Percentiles rank a stretch among this genome's conserved stretches.
Conservation (phyloP, 805 yeast species). For the Teunomyces kruisii region DNA sequence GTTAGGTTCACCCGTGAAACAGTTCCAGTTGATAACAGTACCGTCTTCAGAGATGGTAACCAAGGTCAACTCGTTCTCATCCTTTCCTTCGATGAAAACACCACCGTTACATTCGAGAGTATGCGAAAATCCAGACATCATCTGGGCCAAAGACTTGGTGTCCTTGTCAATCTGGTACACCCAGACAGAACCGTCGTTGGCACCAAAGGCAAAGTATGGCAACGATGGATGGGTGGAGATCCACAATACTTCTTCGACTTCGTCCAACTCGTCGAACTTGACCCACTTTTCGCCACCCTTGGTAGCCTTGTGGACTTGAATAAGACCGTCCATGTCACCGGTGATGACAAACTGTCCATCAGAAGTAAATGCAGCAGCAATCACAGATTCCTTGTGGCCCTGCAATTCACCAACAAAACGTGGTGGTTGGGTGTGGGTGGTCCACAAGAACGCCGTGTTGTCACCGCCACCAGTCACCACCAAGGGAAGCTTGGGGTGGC, state of each 20-base stretch:
- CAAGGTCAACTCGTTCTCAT: constrained; percentile 59
- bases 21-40: constrained; percentile 84
- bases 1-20: constrained; percentile 68
- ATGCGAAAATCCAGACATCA: constrained; percentile 81
- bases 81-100: constrained; percentile 56
- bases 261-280: constrained; percentile 67
- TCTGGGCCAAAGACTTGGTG: constrained; percentile 52
- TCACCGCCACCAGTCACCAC: constrained; percentile 97
- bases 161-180: constrained; percentile 69
- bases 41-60: constrained; percentile 86
- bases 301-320: constrained; percentile 67
- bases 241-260: constrained; percentile 90
- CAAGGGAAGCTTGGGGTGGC: constrained; percentile 82
- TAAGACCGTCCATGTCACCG: constrained; percentile 93
- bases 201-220: constrained; percentile 87
- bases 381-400: constrained; percentile 87
- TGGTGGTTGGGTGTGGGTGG: constrained; percentile 84
- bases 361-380: constrained; percentile 76
- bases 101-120: constrained; percentile 80
- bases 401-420: constrained; percentile 70
- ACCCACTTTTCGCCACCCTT: constrained; percentile 86
- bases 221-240: constrained; percentile 75
- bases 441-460: constrained; percentile 86
- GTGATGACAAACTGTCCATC: constrained; percentile 82
- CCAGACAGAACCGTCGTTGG: constrained; percentile 92